Conservation (phyloP, 352 stramenopile genomes). For the Phytophthora tentaculata region DNA sequence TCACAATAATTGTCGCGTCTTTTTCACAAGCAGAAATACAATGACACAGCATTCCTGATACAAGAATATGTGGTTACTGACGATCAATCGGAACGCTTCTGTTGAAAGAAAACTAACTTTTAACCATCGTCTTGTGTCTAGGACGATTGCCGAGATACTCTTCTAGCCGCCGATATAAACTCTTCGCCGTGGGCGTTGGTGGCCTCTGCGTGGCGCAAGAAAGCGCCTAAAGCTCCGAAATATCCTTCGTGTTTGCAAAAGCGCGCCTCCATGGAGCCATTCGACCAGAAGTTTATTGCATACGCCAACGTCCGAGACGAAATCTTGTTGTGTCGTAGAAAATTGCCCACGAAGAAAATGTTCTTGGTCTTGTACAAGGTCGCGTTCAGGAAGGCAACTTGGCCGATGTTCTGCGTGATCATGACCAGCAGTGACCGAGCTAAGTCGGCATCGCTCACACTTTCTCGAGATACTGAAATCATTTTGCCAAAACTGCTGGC, state of each 20-base stretch:
- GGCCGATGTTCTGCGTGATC: conserved; percentile 98
- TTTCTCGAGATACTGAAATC: conserved; percentile 68
- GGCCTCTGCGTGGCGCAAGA: conserved; percentile 90
- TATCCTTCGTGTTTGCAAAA: conserved; percentile 99
- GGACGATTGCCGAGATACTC: conserved; percentile 5
- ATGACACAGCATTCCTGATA: too few relatives aligned
- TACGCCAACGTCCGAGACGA: conserved; percentile 92
- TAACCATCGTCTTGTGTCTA: conserved; percentile 4
- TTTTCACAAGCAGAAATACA: conserved; percentile 22
- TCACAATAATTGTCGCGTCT: conserved; percentile 9
- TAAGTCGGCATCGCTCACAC: conserved; percentile 95
- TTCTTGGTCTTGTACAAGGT: conserved; percentile 96
- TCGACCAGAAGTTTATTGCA: conserved; percentile 99
- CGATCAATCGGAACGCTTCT: conserved; percentile 3
- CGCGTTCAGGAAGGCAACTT: conserved; percentile 98
- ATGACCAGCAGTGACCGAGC: conserved; percentile 97
- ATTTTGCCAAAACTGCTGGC: conserved; percentile 97
- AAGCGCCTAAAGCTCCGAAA: conserved; percentile 97
- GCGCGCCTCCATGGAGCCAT: conserved; percentile 90
- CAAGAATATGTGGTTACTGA: too few relatives aligned
- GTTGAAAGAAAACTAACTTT: conserved; percentile 2
- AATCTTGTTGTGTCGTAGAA: conserved; percentile 98
- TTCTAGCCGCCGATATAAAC: conserved; percentile 56
- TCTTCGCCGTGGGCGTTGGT: conserved; percentile 73
- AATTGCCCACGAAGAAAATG: conserved; percentile 98